Conservation (phyloP, 495 filamentous ascomycete genomes). For the Lineolata rhizophorae region DNA sequence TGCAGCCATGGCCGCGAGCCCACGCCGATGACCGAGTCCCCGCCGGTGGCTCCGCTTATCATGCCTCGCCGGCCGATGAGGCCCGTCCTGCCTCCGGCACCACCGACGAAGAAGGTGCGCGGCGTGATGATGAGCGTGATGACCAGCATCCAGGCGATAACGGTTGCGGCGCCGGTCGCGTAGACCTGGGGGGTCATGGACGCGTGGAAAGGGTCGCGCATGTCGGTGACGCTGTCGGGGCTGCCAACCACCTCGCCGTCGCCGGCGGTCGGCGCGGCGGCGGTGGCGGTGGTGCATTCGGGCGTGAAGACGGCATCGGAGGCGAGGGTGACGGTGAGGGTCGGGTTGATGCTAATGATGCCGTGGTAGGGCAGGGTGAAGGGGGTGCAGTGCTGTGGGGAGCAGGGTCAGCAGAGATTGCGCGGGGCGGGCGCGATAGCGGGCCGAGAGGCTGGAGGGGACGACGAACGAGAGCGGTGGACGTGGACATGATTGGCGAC, state of each 20-base stretch:
- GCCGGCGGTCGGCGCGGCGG: background rate
- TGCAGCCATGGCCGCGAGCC: conserved; percentile 89
- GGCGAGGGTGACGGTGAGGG: conserved; percentile 16
- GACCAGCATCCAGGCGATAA: conserved; percentile 81
- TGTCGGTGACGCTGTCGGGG: conserved; percentile 28
- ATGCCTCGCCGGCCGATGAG: conserved; percentile 67
- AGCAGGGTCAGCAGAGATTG: no score
- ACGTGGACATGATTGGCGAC: no score
- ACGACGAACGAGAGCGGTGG: no score
- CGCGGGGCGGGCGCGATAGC: no score
- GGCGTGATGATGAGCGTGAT: conserved; percentile 88
- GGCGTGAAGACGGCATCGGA: conserved; percentile 18
- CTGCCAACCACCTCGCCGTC: no score
- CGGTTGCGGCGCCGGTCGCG: conserved; percentile 72
- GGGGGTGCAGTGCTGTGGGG: conserved; percentile 21
- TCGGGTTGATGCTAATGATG: conserved; percentile 13
- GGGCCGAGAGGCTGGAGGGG: no score
- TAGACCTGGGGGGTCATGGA: conserved; percentile 82
- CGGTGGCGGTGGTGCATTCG: conserved; percentile 13
- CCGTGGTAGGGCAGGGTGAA: conserved; percentile 19
- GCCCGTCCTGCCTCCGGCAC: conserved; percentile 38
- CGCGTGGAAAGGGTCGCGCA: conserved; percentile 73
- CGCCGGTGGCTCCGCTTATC: conserved; percentile 51
- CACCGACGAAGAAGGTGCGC: conserved; percentile 71
- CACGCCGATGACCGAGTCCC: conserved; percentile 57